Conservation (phyloP, 176 grass and related monocot genomes). For the Secale cereale region DNA sequence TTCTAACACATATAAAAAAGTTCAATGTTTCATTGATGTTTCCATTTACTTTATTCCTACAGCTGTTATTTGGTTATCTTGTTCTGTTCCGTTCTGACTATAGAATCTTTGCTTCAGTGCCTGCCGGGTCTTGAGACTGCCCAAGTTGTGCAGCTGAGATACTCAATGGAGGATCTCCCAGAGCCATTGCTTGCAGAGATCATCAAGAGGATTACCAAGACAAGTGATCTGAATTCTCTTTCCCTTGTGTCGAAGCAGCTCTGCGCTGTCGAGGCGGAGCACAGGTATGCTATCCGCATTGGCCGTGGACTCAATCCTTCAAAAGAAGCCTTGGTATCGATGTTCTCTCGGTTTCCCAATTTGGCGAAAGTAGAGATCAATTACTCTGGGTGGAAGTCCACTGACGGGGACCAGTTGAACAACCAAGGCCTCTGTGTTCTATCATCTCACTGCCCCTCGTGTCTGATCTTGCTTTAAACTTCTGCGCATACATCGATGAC, state of each 20-base stretch:
- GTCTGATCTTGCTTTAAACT: conserved; percentile 26
- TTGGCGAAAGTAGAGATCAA: conserved; percentile 58
- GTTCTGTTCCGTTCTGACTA: not conserved
- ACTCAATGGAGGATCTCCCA: conserved; percentile 49
- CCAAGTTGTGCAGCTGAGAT: not conserved
- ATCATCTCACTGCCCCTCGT: conserved; percentile 41
- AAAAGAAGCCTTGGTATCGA: conserved; percentile 34
- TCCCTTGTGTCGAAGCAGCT: conserved; percentile 33
- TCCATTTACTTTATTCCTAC: not conserved
- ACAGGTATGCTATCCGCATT: conserved; percentile 38
- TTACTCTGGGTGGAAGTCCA: conserved; percentile 55
- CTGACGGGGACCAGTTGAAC: conserved; percentile 41
- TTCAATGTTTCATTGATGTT: not conserved
- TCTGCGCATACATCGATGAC: no score
- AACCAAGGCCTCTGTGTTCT: conserved; percentile 45
- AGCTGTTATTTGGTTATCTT: not conserved
- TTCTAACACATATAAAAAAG: not conserved
- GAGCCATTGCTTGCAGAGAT: conserved; percentile 11
- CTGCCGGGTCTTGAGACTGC: not conserved
- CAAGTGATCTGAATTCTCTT: no score
- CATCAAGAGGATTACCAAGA: no score
- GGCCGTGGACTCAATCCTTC: conserved; percentile 43
- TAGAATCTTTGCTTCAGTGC: not conserved
- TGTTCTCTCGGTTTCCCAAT: conserved; percentile 47
- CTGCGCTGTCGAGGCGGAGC: conserved; percentile 25